These are phyloP conservation scores for Violaceomyces palustris DNA, from an alignment of 1,284 basidiomycete species.

Conservation along the genomic window DNA sequence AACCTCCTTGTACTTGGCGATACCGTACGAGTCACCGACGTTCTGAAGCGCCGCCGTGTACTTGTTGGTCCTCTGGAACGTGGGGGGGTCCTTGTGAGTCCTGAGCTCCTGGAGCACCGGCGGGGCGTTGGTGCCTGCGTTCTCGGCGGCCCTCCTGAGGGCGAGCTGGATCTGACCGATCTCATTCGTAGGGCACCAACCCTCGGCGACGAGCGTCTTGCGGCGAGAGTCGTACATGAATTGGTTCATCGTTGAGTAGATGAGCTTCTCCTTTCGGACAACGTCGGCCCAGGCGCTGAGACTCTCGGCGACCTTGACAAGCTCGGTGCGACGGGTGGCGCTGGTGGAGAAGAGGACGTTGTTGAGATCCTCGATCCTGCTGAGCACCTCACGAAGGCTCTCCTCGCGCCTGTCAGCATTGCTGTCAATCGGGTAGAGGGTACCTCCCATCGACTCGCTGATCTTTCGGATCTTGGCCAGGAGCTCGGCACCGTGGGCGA, in stretches of 20 bases:
- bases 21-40: constrained; percentile 96
- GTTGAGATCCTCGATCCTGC: constrained; percentile 86
- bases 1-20: constrained; percentile 91
- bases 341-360: constrained; percentile 65
- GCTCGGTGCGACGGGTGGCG: constrained; percentile 72
- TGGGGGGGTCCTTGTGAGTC: constrained; percentile 88
- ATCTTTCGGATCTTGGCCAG: constrained; percentile 97
- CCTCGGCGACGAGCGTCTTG: constrained; percentile 94
- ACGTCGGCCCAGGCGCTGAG: constrained; percentile 89
- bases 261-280: constrained; percentile 88
- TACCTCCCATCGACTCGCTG: constrained; percentile 95
- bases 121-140: constrained; percentile 83
- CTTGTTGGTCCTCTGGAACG: constrained; percentile 90
- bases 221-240: constrained; percentile 89
- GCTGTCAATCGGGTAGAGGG: constrained; percentile 90
- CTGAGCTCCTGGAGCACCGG: constrained; percentile 87
- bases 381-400: constrained; percentile 79
- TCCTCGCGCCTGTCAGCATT: constrained; percentile 87
- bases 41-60: constrained; percentile 97
- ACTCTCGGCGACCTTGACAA: constrained; percentile 78
- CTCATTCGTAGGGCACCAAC: constrained; percentile 92
- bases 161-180: constrained; percentile 81
- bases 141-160: constrained; percentile 87
- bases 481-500: constrained; percentile 89
- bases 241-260: constrained; percentile 58